Conservation (phyloP, 345 rosid genomes). For the Salix caprea region DNA sequence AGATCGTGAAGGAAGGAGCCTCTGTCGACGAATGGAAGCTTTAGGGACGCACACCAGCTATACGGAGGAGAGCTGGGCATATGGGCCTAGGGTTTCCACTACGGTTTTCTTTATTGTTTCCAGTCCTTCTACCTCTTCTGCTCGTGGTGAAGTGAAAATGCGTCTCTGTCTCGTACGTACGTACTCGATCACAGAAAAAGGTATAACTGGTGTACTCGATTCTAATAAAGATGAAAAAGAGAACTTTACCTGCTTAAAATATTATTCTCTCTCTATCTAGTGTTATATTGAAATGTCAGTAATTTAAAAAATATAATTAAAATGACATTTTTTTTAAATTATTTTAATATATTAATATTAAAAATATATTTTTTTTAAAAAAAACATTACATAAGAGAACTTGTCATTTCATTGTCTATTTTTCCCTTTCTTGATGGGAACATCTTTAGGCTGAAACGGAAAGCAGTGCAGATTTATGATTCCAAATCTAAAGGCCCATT, state of each 20-base stretch:
- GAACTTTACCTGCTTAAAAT: background rate
- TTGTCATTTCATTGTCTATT: background rate
- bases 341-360: too few species aligned
- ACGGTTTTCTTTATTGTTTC: slow-evolving; percentile 35
- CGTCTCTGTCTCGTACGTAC: background rate
- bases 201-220: too few species aligned
- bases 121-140: slow-evolving; percentile 27
- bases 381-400: background rate
- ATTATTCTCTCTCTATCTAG: background rate
- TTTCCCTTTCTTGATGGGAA: background rate
- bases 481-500: background rate
- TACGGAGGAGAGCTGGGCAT: slow-evolving; percentile 64
- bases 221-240: background rate
- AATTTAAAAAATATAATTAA: too few species aligned
- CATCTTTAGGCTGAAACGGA: background rate
- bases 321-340: too few species aligned
- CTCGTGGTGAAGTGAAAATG: background rate
- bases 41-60: slow-evolving; percentile 47
- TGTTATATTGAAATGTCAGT: background rate
- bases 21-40: slow-evolving; percentile 51
- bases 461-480: background rate
- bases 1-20: slow-evolving; percentile 44
- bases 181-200: background rate
- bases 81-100: slow-evolving; percentile 67
- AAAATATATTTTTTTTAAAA: too few species aligned